Evolutionary conservation across 176 grass and related monocot genomes (phyloP).

Genomic region (Oryza glaberrima): DNA sequence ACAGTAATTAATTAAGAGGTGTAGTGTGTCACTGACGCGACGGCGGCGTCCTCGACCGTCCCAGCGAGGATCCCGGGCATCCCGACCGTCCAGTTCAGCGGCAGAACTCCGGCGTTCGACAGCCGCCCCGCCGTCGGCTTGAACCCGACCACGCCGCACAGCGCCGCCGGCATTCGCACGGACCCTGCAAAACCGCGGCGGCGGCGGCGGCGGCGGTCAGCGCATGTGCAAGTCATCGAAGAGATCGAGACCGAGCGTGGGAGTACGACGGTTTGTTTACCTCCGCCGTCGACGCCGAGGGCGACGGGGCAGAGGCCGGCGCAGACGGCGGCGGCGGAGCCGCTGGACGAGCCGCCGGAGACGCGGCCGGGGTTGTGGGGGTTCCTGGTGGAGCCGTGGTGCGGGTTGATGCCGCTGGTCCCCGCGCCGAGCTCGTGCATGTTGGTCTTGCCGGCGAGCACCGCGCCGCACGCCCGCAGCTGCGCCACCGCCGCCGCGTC

Average conservation of each 20-base stretch:
- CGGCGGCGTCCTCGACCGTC: conserved; percentile 84
- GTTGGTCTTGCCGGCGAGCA: conserved; percentile 91
- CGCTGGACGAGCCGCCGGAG: conserved; percentile 89
- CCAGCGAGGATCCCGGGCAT: conserved; percentile 92
- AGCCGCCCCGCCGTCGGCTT: conserved; percentile 87
- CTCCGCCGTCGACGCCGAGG: conserved; percentile 95
- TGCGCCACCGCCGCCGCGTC: conserved; percentile 86
- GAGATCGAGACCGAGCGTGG: no score
- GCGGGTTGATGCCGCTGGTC: conserved; percentile 65
- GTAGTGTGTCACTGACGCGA: conserved; percentile 56
- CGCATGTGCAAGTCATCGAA: no score
- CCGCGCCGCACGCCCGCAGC: conserved; percentile 79
- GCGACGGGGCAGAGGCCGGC: conserved; percentile 90
- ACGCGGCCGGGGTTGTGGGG: conserved; percentile 69
- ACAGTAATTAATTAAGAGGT: neutral
- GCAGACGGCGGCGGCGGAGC: conserved; percentile 90
- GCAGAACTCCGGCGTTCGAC: conserved; percentile 83
- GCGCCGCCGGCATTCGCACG: conserved; percentile 83
- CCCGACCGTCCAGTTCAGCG: conserved; percentile 96
- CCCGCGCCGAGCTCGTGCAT: conserved; percentile 98
- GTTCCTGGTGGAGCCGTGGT: conserved; percentile 75
- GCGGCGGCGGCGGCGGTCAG: no score
- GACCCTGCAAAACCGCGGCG: conserved; percentile 48
- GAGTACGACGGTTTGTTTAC: neutral
- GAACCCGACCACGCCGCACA: conserved; percentile 93